Evolutionary conservation across 148 eudicot genomes (phyloP).

Genomic region (Fallopia convolvulus): DNA sequence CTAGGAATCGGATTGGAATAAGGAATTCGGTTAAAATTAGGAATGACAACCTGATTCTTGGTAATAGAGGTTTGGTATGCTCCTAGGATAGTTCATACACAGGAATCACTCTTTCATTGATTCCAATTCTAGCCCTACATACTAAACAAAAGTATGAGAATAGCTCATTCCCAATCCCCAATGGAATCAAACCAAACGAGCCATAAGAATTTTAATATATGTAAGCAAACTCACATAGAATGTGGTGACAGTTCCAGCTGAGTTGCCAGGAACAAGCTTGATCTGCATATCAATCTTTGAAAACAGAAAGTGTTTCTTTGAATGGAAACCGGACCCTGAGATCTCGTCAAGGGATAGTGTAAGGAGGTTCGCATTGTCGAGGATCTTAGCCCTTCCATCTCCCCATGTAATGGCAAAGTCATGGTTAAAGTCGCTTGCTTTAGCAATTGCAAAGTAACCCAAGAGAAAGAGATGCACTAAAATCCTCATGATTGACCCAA

Average conservation of each 20-base stretch:
- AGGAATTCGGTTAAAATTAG: too few relatives aligned
- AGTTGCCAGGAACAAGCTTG: slow-evolving; percentile 9
- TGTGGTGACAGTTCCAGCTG: background rate
- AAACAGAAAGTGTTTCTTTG: background rate
- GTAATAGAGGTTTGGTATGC: too few relatives aligned
- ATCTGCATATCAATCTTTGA: background rate
- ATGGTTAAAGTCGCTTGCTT: background rate
- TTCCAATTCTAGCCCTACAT: too few relatives aligned
- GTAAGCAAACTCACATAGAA: background rate
- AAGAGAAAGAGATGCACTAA: background rate
- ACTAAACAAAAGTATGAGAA: too few relatives aligned
- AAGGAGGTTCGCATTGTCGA: background rate
- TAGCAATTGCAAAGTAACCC: background rate
- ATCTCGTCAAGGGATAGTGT: background rate
- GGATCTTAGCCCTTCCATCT: background rate
- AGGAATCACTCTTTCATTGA: too few relatives aligned
- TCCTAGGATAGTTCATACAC: too few relatives aligned
- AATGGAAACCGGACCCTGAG: background rate
- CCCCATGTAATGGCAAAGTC: background rate
- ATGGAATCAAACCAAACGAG: too few relatives aligned
- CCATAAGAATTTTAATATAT: too few relatives aligned
- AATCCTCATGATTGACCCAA: background rate
- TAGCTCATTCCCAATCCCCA: too few relatives aligned
- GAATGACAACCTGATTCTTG: too few relatives aligned
- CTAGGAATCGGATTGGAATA: too few relatives aligned